A percentile compares a stretch with the other conserved stretches of the same genome.
Evolutionary conservation across 2,329 filamentous ascomycete genomes (phyloP).

Genomic region (Tolypocladium pustulatum): DNA sequence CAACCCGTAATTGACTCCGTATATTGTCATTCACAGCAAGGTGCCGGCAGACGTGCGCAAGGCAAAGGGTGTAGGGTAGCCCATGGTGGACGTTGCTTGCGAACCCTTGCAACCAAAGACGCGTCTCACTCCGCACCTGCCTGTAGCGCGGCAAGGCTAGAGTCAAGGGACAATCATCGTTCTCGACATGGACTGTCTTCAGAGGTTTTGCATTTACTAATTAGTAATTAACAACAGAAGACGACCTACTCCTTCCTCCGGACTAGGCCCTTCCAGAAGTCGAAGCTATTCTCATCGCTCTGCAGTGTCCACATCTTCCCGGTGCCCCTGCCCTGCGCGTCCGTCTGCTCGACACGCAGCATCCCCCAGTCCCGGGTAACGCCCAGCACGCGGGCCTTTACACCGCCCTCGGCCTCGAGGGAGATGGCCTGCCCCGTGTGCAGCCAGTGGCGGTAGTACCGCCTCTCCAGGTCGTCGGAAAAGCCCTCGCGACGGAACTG

Average conservation of each 20-base stretch:
- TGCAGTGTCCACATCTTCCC: conserved; percentile 76
- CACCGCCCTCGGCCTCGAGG: conserved; percentile 70
- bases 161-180: too few relatives aligned
- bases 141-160: background rate
- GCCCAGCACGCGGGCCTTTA: conserved; percentile 66
- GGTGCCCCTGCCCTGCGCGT: conserved; percentile 59
- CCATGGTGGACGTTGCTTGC: too few relatives aligned
- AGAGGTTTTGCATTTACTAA: too few relatives aligned
- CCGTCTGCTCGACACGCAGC: conserved; percentile 73
- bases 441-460: conserved; percentile 79
- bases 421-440: conserved; percentile 65
- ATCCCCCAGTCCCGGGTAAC: conserved; percentile 91
- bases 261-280: conserved; percentile 85
- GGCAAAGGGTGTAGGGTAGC: background rate
- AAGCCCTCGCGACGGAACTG: conserved; percentile 70
- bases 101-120: background rate
- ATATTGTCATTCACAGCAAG: too few relatives aligned
- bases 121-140: background rate
- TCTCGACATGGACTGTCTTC: too few relatives aligned
- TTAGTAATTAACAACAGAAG: background rate
- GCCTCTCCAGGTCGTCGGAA: conserved; percentile 56
- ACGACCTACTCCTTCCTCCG: conserved; percentile 57
- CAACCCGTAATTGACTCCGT: too few relatives aligned
- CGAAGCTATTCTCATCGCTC: conserved; percentile 97
- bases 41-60: too few relatives aligned